Evolutionary conservation across 305 asterid species (phyloP), one percentile per base, ranked within the genome.

Genomic region (Fraxinus albicans): DNA sequence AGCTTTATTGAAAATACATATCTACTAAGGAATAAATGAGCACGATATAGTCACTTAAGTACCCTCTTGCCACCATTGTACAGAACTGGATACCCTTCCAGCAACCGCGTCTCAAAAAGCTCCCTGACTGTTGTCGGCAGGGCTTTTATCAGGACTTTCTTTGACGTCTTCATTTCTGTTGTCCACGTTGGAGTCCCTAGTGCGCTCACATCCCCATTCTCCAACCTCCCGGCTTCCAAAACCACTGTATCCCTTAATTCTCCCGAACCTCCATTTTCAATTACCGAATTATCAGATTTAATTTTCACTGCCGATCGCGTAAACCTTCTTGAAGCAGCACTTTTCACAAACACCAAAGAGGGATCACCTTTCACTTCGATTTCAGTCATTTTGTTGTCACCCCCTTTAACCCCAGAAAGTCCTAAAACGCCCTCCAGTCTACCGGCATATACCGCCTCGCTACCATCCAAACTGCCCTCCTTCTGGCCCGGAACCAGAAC

Each of bases 1-100:
- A 25, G 27, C 27, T 25, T 25, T 25, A 25, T 25, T 25, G 27
- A 25, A 25, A 25, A 25, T 0, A 65, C 31, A 65, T 8, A 23
- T 65, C n/a, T 10, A 65, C 6, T n/a, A 67, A 27, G 4, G n/a
- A 67, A 25, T 67, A 67, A 3, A 67, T 12, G 19, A 69, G 36
- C 40, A 38, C 47, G 8, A 33, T 27, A 70, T 27, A 12, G 75
- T 29, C 36, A 12, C 75, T 69, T 29, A 27, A 69, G 75, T 88
- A 96, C 98, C 96, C 91, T 92, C 86, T 93, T 92, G 83, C 98
- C 99, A 74, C 96, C 99, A 83, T 96, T 94, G 90, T 96, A 96
- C 88, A 96, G 91, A 89, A 96, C 98, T 8, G 98, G 98, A 85
- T 96, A 95, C 73, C 98, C 99, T 89, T 96, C 99, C 15, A 96